These are phyloP conservation scores for Lasiodiplodia gonubiensis DNA, from an alignment of 2,329 filamentous ascomycete genomes.

Conservation along the genomic window DNA sequence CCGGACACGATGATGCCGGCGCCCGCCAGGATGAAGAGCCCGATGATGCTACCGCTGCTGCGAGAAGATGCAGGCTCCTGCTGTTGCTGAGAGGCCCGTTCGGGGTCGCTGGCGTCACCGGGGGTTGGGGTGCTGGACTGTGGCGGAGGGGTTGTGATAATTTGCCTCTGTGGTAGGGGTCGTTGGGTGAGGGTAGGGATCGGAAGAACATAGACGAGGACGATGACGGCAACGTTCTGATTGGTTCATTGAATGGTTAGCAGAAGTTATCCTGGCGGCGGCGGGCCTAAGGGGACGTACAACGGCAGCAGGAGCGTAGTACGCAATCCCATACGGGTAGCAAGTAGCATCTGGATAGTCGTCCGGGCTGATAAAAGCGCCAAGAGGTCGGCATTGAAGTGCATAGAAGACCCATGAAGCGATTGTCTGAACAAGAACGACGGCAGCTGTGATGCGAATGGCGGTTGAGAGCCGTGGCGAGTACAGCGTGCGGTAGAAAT, in stretches of 20 bases:
- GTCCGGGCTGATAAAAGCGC: conserved; percentile 2
- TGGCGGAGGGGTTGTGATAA: neutral
- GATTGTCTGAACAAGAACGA: neutral
- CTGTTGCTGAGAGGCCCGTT: neutral
- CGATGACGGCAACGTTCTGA: conserved; percentile 19
- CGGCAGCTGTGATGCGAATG: neutral
- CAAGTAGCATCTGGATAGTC: conserved; percentile 17
- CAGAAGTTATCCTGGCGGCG: neutral
- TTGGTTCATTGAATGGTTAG: neutral
- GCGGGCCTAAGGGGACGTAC: neutral
- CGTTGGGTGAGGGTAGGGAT: neutral
- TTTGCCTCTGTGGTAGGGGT: neutral
- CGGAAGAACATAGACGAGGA: conserved; percentile 26
- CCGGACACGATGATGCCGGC: conserved; percentile 2
- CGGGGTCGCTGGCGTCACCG: neutral
- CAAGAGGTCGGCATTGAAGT: conserved; percentile 20
- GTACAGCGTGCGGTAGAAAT: conserved; percentile 2
- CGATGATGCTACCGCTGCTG: neutral
- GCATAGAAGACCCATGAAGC: conserved; percentile 9
- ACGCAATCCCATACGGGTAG: neutral
- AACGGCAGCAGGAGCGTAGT: conserved; percentile 3
- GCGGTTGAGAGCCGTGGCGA: neutral
- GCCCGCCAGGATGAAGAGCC: conserved; percentile 1
- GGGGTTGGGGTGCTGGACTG: neutral
- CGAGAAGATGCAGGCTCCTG: neutral